Base-by-base conservation (phyloP, 1,284 basidiomycete genomes). In the Heterobasidion occidentale region DNA sequence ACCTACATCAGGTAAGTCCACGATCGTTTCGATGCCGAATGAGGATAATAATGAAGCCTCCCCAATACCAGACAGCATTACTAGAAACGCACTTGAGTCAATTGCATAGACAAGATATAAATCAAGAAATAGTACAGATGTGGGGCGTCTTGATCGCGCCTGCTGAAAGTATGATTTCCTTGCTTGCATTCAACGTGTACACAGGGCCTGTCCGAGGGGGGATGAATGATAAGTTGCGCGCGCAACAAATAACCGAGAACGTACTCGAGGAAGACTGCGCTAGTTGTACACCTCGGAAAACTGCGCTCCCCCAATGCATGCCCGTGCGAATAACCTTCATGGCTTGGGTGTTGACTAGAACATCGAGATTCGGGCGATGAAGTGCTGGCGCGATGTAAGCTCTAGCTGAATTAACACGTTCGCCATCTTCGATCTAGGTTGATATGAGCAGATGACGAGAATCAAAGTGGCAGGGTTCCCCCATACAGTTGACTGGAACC, bases 11-110 rank as follows among this genome's bases (percentile, higher is more conserved):
- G 71, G 71, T n/a, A 54, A 59, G 60, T 70, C 56, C 9, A 72
- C 58, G 9, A 74, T 60, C 1, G 68, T 54, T 1, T 60, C 56
- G 54, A 71, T 68, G 20, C 68, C 67, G 12, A 66, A 60, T 11
- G 57, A 56, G 36, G 35, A 27, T 9, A 76, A 65, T 3, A 69
- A 62, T 9, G 50, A 51, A 38, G 57, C 53, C 58, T 65, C 60
- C 14, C 79, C 79, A 56, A 81, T 77, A 33, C 79, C 79, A 20
- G 61, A 64, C 14, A 63, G 55, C 55, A 62, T 56, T 17, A 64
- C 55, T 47, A 3, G 9, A 27, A 42, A 42, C 9, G 2, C 15
- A 15, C 38, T n/a, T 17, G 12, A 17, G 9, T 47, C 46, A 47
- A 27, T n/a, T 17, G 20, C 46, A 11, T 9, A 12, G n/a, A 47